Base-by-base conservation (phyloP, 305 asterid genomes). In the Fraxinus ornus region DNA sequence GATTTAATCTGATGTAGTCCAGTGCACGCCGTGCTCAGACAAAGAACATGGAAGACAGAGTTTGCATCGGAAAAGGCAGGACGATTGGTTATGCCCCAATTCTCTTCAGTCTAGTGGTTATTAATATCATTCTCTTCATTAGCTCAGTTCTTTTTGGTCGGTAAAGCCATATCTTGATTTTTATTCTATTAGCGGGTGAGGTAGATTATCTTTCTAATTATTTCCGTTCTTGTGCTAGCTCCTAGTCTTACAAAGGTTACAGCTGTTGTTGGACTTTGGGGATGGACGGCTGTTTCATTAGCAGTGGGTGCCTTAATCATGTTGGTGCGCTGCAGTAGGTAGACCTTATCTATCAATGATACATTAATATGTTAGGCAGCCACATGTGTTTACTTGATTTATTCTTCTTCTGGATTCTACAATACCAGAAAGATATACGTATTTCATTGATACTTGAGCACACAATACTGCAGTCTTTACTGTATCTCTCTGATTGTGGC, bases 251-350 rank as follows among this genome's bases (percentile, higher is more conserved):
- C 93, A 49, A 95, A 89, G 90, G 88, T 94, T 73, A 95, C 99
- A 85, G 99, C 99, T 74, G 84, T 86, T 84, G 95, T 91, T 85
- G 99, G 91, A 84, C 95, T 95, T 86, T 95, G 98, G 98, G 97
- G 98, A 70, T 95, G 98, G 99, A 86, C 90, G 24, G 94, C 82
- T 28, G 94, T 93, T 88, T 93, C 97, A 79, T 82, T 92, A 75
- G 93, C 92, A 81, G 88, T 95, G 87, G 93, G 83, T 64, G 86
- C 98, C n/a, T 90, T 95, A 78, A 70, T 95, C 82, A 91, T 93
- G 98, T 83, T 94, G 30, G 88, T 82, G 75, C 98, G 90, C 37
- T 93, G 97, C 90, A 91, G 95, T 83, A 94, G 99, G 99, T 95
- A 89, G 79, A 73, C 64, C 72, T 86, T 81, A 81, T 75, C 79